Percentiles rank a stretch among this genome's conserved stretches.
Evolutionary conservation across 345 rosid species (phyloP).

Genomic region (Cochlearia excelsa): DNA sequence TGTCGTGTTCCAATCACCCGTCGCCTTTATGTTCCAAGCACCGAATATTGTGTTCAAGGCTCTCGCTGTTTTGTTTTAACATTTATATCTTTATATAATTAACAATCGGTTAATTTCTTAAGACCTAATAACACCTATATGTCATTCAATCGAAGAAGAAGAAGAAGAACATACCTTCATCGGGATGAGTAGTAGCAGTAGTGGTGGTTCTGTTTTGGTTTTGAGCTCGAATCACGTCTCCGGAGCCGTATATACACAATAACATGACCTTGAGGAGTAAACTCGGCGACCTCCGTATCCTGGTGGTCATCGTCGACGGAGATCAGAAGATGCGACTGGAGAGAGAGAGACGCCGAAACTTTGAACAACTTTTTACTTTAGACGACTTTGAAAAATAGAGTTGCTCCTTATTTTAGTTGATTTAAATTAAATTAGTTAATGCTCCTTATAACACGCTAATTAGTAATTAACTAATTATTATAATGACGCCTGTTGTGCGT

Average conservation of each 20-base stretch:
- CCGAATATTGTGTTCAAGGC: conserved; percentile 32
- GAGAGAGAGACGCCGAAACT: neutral
- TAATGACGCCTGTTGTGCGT: too few relatives aligned
- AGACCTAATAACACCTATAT: too few relatives aligned
- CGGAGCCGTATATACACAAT: conserved; percentile 12
- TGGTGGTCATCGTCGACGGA: conserved; percentile 15
- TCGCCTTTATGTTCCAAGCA: conserved; percentile 20
- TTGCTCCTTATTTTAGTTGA: too few relatives aligned
- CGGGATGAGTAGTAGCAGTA: conserved; percentile 29
- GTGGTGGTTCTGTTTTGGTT: conserved; percentile 29
- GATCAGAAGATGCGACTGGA: neutral
- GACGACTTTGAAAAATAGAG: too few relatives aligned
- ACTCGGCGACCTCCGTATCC: conserved; percentile 12
- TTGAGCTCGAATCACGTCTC: conserved; percentile 29
- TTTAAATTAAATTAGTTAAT: too few relatives aligned
- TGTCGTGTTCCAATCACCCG: conserved; percentile 44
- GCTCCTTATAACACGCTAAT: too few relatives aligned
- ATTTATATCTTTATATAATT: too few relatives aligned
- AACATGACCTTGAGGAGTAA: conserved; percentile 20
- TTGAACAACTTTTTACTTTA: too few relatives aligned
- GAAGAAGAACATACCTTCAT: conserved; percentile 28
- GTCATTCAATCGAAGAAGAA: neutral
- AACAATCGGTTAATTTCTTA: too few relatives aligned
- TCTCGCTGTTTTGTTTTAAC: conserved; percentile 10
- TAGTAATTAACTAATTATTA: too few relatives aligned